phyloP scores from a whole-genome alignment of 495 filamentous ascomycete species.

The Clohesyomyces aquaticus region DNA sequence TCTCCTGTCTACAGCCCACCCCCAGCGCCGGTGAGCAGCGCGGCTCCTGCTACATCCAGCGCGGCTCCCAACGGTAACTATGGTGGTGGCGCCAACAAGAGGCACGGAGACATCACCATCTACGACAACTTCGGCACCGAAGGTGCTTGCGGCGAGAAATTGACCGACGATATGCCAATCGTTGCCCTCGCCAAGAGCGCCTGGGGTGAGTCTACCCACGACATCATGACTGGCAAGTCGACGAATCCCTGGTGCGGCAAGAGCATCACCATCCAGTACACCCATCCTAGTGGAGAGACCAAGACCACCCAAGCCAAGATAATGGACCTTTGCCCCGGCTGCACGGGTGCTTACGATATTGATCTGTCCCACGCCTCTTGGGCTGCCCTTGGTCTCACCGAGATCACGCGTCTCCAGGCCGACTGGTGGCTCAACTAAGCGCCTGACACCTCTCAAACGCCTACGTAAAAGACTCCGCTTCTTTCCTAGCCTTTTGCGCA shows the following conservation, averaged over 20 bases:
- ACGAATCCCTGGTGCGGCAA: conserved; percentile 67
- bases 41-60: background rate
- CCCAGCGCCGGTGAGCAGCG: conserved; percentile 13
- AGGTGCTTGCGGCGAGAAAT: conserved; percentile 22
- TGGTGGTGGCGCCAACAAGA: background rate
- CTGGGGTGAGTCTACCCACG: conserved; percentile 18
- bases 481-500: conserved; percentile 24
- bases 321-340: conserved; percentile 78
- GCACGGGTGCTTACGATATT: conserved; percentile 40
- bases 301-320: conserved; percentile 60
- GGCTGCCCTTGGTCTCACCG: conserved; percentile 4
- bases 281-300: conserved; percentile 45
- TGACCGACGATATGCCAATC: background rate
- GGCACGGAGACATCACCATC: conserved; percentile 26
- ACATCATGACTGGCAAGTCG: conserved; percentile 43
- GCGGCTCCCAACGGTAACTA: conserved; percentile 1
- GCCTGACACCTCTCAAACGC: conserved; percentile 1
- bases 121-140: conserved; percentile 16
- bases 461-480: conserved; percentile 19
- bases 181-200: conserved; percentile 12
- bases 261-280: conserved; percentile 62
- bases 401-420: conserved; percentile 27
- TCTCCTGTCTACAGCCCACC: background rate
- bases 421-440: conserved; percentile 9
- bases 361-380: conserved; percentile 15